Percentiles rank a stretch among this genome's conserved stretches.
Evolutionary conservation across 129 eudicot species (phyloP).

Genomic region (Apium graveolens): DNA sequence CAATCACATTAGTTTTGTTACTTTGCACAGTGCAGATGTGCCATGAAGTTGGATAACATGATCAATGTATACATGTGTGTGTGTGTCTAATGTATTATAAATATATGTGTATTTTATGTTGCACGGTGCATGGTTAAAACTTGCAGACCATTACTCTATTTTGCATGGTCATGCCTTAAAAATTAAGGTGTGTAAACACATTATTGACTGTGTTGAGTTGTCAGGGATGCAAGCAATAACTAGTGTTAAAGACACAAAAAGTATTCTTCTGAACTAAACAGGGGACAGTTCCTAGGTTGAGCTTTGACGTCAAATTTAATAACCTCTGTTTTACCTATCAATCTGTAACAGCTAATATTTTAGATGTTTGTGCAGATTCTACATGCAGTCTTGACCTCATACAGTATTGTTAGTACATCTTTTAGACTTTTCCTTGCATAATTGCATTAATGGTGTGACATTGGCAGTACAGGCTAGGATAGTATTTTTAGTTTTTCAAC

Average conservation of each 20-base stretch:
- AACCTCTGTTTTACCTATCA: neutral
- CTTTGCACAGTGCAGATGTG: neutral
- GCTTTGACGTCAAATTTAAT: neutral
- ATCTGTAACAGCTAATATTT: neutral
- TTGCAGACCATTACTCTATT: neutral
- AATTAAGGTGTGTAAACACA: neutral
- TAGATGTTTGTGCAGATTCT: neutral
- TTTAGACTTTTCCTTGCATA: neutral
- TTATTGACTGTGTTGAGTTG: neutral
- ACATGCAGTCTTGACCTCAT: neutral
- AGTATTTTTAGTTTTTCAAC: neutral
- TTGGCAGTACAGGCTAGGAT: neutral
- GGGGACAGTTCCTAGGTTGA: neutral
- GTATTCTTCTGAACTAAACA: neutral
- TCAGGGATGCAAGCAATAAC: neutral
- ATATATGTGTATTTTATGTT: no score
- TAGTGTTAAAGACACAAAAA: neutral
- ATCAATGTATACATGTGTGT: no score
- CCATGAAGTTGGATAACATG: neutral
- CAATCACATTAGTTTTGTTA: neutral
- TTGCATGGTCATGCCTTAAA: neutral
- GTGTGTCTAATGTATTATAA: no score
- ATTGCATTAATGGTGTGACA: neutral
- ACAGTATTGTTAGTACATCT: constrained; percentile 2
- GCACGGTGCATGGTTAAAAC: neutral